Percentiles rank a stretch among this genome's conserved stretches.
Evolutionary conservation across 352 stramenopile species (phyloP).

Genomic region (Phytophthora sansomeana): DNA sequence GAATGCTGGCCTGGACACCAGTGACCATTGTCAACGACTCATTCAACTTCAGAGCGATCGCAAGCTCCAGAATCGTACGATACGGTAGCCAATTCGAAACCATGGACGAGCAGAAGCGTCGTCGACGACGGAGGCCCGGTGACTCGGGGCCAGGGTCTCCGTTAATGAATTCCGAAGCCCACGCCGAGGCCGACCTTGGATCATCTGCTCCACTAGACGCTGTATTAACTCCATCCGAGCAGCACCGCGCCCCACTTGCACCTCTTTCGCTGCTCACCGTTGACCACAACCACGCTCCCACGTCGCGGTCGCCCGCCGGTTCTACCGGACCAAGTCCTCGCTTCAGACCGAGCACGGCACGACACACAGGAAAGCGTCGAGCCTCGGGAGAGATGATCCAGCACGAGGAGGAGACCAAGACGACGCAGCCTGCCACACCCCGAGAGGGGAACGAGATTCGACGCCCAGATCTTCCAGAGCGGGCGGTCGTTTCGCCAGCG

Average conservation of each 20-base stretch:
- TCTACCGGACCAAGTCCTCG: neutral
- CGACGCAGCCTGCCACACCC: conserved; percentile 1
- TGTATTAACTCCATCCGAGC: conserved; percentile 20
- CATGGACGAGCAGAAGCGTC: conserved; percentile 14
- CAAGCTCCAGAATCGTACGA: neutral
- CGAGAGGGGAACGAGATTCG: conserved; percentile 23
- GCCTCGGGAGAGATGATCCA: conserved; percentile 35
- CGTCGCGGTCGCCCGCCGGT: conserved; percentile 1
- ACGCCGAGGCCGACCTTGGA: conserved; percentile 20
- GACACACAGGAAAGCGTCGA: conserved; percentile 33
- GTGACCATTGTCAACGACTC: neutral
- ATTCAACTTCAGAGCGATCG: neutral
- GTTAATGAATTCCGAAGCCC: conserved; percentile 11
- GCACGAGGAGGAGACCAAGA: conserved; percentile 20
- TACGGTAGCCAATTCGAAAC: conserved; percentile 10
- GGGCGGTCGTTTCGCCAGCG: conserved; percentile 22
- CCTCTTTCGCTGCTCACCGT: conserved; percentile 4
- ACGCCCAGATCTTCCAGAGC: conserved; percentile 25
- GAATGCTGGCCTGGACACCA: conserved; percentile 14
- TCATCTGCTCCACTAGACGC: conserved; percentile 27
- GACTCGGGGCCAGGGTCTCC: conserved; percentile 10
- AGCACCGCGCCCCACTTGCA: conserved; percentile 13
- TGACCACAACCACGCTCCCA: neutral
- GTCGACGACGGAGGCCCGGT: conserved; percentile 18
- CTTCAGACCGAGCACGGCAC: conserved; percentile 7